These are phyloP conservation scores for Capsicum rhomboideum DNA, from an alignment of 257 asterid genomes.

Conservation along the genomic window DNA sequence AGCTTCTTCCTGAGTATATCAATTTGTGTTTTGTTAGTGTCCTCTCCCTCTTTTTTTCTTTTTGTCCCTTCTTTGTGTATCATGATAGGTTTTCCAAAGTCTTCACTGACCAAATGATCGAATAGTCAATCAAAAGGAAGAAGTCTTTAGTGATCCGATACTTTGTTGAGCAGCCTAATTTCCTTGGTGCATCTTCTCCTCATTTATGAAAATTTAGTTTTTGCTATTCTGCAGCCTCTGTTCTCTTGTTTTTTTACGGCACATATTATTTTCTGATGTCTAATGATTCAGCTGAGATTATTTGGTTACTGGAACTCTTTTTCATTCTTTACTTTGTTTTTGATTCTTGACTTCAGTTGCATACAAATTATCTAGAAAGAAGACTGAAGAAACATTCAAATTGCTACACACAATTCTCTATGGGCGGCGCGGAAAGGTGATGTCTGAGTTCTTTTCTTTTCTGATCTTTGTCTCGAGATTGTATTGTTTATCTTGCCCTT, in stretches of 20 bases:
- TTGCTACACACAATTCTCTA: constrained; percentile 67
- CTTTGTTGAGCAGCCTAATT: background rate
- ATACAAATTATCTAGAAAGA: constrained; percentile 68
- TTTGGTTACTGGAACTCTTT: background rate
- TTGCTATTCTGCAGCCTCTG: background rate
- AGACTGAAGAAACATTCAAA: constrained; percentile 72
- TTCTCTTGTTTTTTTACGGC: background rate
- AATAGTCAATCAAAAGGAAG: background rate
- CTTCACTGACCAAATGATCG: background rate
- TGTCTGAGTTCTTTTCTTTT: background rate
- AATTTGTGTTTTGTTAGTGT: background rate
- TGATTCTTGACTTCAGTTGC: constrained; percentile 52
- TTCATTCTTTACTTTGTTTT: background rate
- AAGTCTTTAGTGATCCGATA: background rate
- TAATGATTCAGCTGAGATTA: constrained; percentile 2
- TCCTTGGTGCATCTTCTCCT: background rate
- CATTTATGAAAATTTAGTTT: background rate
- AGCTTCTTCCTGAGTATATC: background rate
- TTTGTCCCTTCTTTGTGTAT: background rate
- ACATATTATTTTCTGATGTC: background rate
- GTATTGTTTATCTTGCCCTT: background rate
- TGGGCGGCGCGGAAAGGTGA: constrained; percentile 95
- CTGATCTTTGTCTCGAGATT: background rate
- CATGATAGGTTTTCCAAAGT: background rate
- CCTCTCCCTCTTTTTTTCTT: background rate